Percentiles rank a stretch among this genome's conserved stretches.
phyloP scores from a whole-genome alignment of 1,139 yeast genomes.

The Zygoascus sp. region DNA sequence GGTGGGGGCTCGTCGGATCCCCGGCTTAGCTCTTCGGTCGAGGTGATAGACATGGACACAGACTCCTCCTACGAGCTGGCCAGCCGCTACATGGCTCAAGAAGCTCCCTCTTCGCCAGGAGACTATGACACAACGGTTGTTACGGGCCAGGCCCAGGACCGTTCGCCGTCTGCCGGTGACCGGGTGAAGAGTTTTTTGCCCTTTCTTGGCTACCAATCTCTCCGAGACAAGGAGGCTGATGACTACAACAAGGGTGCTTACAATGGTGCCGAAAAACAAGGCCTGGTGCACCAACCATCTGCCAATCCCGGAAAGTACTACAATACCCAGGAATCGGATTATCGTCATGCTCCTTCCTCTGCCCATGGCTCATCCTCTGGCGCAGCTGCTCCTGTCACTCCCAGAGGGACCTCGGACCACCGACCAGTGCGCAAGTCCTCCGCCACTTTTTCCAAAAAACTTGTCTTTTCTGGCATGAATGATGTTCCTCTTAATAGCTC shows the following conservation, averaged over 20 bases:
- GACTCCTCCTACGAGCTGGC: slow-evolving; percentile 10
- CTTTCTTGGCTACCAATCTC: slow-evolving; percentile 1
- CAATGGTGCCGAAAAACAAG: not conserved
- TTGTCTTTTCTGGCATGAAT: slow-evolving; percentile 19
- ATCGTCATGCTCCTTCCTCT: not conserved
- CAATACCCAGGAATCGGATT: slow-evolving; percentile 5
- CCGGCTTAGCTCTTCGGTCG: not conserved
- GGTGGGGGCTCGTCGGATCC: too few relatives aligned
- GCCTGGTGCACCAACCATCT: not conserved
- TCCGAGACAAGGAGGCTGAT: slow-evolving; percentile 9
- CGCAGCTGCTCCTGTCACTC: too few relatives aligned
- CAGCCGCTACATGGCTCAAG: slow-evolving; percentile 1
- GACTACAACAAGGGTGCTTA: not conserved
- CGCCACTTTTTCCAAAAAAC: slow-evolving; percentile 24
- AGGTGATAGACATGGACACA: slow-evolving; percentile 1
- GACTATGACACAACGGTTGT: not conserved
- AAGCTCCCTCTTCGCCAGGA: not conserved
- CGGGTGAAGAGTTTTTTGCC: slow-evolving; percentile 6
- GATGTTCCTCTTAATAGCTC: slow-evolving; percentile 9
- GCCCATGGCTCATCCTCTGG: too few relatives aligned
- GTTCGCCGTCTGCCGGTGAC: slow-evolving; percentile 2
- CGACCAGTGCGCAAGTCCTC: slow-evolving; percentile 17
- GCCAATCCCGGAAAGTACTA: not conserved
- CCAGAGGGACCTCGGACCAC: slow-evolving; percentile 5
- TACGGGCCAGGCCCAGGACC: not conserved